Base-by-base conservation (phyloP, 345 rosid genomes). In the Pistacia vera region DNA sequence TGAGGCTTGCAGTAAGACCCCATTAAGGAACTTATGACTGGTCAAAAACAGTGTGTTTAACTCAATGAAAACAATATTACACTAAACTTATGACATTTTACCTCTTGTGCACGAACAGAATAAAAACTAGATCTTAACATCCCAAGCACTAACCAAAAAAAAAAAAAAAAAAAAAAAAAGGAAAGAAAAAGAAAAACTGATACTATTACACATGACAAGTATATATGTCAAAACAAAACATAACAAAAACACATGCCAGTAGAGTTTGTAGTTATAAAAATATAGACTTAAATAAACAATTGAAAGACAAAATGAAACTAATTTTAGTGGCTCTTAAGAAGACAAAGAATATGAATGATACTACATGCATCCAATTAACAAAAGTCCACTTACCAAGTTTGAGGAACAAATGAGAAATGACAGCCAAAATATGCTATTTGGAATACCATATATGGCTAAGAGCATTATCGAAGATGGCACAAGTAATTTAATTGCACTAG, bases 381-480 rank as follows among this genome's bases (percentile, higher is more conserved):
- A 13, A 76, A 81, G 58, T 51, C 62, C 68, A 76, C 90, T 6
- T 87, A 95, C 99, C 95, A 75, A 96, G 94, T 82, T 85, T 91
- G 64, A 80, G 80, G 77, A 92, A 89, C 77, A 92, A 78, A 79
- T 77, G 75, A 74, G 91, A 78, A 69, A 83, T 82, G 75, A 85
- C 88, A 12, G 81, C 81, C 82, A 92, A 86, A 75, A 88, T 64
- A 77, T 90, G 90, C 86, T 88, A 11, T 80, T 84, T 46, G 93
- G 97, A 78, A 75, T 78, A 71, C 83, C 90, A 68, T 78, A 64
- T 70, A 85, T 66, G 86, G 76, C 62, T 64, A 16, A 95, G 75
- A 70, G 70, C 41, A 73, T 72, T 85, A 85, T 93, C 97, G 61
- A 95, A 78, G 77, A 82, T 75, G 72, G 81, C 65, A 79, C 98